phyloP scores from a whole-genome alignment of 2,329 filamentous ascomycete genomes.

The Ceratocystiopsis minuta region DNA sequence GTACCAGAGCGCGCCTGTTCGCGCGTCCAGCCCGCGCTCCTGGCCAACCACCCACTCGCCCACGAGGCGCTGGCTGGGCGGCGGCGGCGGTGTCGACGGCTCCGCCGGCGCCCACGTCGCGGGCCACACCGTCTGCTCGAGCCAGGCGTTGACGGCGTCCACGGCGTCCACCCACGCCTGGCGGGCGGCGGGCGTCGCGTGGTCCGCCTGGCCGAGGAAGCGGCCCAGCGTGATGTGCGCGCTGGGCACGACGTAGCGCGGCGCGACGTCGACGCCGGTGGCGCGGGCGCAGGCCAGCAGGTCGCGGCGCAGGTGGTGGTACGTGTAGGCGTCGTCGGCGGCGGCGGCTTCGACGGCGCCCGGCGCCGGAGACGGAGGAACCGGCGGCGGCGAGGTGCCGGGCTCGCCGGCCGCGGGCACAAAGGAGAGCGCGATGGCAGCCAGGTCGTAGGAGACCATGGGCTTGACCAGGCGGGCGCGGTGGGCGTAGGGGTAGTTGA shows the following conservation, averaged over 20 bases:
- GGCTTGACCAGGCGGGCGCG: constrained; percentile 66
- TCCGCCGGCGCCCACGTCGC: constrained; percentile 11
- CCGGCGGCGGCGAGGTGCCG: constrained; percentile 21
- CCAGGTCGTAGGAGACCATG: constrained; percentile 64
- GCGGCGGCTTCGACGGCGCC: constrained; percentile 8
- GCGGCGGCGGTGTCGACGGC: neutral
- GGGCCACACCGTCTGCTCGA: constrained; percentile 55
- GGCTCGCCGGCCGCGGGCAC: constrained; percentile 56
- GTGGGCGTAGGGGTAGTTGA: constrained; percentile 41
- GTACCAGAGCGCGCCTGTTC: constrained; percentile 70
- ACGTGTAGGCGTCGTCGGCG: constrained; percentile 52
- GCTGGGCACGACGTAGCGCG: constrained; percentile 74
- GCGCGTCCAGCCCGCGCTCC: constrained; percentile 60
- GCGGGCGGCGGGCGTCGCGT: constrained; percentile 39
- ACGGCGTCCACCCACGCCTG: constrained; percentile 48
- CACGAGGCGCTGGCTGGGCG: constrained; percentile 20
- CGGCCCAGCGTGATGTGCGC: constrained; percentile 78
- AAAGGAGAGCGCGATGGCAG: constrained; percentile 75
- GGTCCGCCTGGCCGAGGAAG: constrained; percentile 53
- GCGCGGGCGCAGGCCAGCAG: constrained; percentile 43
- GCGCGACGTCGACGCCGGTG: constrained; percentile 51
- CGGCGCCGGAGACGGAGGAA: constrained; percentile 16
- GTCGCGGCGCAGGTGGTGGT: constrained; percentile 77
- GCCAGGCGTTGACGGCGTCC: constrained; percentile 59
- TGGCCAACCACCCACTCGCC: constrained; percentile 81